Evolutionary conservation across 2,329 filamentous ascomycete genomes (phyloP).

Genomic region (Emergomyces orientalis): DNA sequence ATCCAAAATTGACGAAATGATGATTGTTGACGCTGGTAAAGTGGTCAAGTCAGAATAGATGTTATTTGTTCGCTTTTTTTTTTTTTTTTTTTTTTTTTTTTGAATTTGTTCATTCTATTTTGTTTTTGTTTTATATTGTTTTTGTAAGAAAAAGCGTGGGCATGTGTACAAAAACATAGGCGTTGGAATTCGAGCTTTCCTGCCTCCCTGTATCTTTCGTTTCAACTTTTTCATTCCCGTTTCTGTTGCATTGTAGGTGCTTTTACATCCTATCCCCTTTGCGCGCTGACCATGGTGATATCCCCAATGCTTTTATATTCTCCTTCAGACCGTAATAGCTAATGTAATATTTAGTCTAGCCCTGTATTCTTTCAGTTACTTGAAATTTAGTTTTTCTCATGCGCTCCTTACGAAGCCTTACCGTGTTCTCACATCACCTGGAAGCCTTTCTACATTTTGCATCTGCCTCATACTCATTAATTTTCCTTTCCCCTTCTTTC

Average conservation of each 20-base stretch:
- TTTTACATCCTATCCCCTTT: background rate
- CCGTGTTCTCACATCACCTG: background rate
- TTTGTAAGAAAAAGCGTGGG: background rate
- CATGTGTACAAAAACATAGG: constrained; percentile 3
- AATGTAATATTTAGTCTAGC: background rate
- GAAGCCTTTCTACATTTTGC: background rate
- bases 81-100: background rate
- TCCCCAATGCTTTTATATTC: background rate
- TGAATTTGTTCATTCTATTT: background rate
- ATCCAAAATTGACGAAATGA: constrained; percentile 48
- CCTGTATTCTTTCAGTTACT: background rate
- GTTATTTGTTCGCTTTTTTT: background rate
- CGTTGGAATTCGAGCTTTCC: background rate
- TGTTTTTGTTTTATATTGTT: background rate
- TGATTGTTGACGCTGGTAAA: constrained; percentile 51
- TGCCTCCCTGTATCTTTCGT: no score
- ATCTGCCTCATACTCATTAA: background rate
- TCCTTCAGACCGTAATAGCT: background rate
- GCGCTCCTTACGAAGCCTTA: background rate
- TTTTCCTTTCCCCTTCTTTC: background rate
- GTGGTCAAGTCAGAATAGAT: constrained; percentile 32
- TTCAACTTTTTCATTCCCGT: background rate
- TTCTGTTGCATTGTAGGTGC: background rate
- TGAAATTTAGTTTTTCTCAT: background rate
- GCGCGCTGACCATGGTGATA: background rate